These are phyloP conservation scores for Metschnikowia kofuensis DNA, from an alignment of 805 yeast genomes.

Conservation along the genomic window DNA sequence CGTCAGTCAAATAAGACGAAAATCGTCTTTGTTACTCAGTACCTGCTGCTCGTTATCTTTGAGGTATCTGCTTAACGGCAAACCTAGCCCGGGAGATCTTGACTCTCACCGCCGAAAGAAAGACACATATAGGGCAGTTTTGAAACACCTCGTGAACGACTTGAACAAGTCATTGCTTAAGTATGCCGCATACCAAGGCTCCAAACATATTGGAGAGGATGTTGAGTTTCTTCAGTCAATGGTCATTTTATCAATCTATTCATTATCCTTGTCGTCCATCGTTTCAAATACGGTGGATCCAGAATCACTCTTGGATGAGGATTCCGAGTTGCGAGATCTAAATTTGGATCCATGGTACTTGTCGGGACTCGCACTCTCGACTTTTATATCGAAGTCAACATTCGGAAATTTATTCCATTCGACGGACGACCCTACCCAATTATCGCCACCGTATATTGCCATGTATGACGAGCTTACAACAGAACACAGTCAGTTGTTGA, in stretches of 20 bases:
- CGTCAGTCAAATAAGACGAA: conserved; percentile 44
- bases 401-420: conserved; percentile 33
- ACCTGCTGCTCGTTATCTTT: conserved; percentile 63
- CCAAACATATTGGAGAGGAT: conserved; percentile 17
- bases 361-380: conserved; percentile 62
- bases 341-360: conserved; percentile 69
- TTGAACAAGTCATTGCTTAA: conserved; percentile 43
- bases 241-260: conserved; percentile 63
- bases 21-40: conserved; percentile 64
- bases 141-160: conserved; percentile 49
- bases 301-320: conserved; percentile 13
- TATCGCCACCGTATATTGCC: conserved; percentile 11
- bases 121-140: conserved; percentile 37
- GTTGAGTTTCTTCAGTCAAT: conserved; percentile 68
- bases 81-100: conserved; percentile 24
- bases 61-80: conserved; percentile 41
- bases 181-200: conserved; percentile 23
- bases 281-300: conserved; percentile 20
- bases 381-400: conserved; percentile 53
- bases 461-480: conserved; percentile 18
- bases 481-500: conserved; percentile 45
- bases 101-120: conserved; percentile 21
- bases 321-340: conserved; percentile 31
- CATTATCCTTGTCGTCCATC: conserved; percentile 53
- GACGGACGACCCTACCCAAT: conserved; percentile 3